Conservation (phyloP, 208 protist genomes). For the Naegleria gruberi region DNA sequence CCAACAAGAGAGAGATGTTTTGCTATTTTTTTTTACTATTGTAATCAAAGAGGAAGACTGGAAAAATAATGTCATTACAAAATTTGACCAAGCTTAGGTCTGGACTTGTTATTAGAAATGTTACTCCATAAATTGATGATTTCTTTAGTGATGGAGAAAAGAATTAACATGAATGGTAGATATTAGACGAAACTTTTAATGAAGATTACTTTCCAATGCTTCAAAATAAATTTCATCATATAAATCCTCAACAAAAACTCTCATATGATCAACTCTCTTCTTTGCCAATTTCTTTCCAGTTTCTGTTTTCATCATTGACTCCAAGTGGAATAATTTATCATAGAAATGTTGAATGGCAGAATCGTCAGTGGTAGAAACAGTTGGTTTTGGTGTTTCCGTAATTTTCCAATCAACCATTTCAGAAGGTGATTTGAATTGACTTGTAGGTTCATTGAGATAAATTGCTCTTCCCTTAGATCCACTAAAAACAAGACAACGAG, state of each 20-base stretch:
- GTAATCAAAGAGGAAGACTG: no score
- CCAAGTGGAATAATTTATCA: constrained; percentile 52
- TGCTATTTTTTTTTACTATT: no score
- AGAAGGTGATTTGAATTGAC: not conserved
- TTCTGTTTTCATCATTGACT: constrained; percentile 56
- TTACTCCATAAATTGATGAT: no score
- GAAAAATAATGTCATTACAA: no score
- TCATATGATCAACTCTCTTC: constrained; percentile 44
- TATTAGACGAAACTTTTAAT: no score
- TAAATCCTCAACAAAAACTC: constrained; percentile 44
- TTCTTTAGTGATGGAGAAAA: no score
- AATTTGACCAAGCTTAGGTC: no score
- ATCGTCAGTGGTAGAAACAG: not conserved
- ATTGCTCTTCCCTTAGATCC: constrained; percentile 7
- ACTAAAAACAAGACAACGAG: constrained; percentile 34
- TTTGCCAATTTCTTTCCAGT: constrained; percentile 43
- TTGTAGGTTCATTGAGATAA: not conserved
- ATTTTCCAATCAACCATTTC: not conserved
- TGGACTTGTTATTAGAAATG: no score
- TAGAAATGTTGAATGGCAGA: constrained; percentile 54
- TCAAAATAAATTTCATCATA: constrained; percentile 29
- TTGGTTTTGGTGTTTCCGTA: not conserved
- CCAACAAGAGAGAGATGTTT: no score
- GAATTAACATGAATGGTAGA: no score
- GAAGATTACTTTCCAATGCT: no score